Conservation (phyloP, 225 moss, liverwort and hornwort species). For the Pseudoscleropodium purum region DNA sequence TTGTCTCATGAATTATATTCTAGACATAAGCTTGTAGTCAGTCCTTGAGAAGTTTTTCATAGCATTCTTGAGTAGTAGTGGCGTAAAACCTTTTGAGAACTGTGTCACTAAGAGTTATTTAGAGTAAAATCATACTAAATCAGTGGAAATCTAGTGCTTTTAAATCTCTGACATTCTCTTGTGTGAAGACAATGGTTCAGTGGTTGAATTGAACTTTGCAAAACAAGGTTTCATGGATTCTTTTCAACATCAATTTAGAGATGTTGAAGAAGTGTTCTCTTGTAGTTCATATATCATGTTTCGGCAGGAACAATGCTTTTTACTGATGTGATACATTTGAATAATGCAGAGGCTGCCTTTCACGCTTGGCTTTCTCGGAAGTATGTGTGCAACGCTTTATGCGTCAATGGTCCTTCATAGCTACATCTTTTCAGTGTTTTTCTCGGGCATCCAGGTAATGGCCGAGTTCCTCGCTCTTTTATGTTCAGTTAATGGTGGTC, state of each 20-base stretch:
- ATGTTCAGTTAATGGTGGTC: background rate
- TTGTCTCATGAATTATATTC: background rate
- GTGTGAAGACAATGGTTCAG: background rate
- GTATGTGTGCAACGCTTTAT: conserved; percentile 86
- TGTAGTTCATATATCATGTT: background rate
- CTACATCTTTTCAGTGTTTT: conserved; percentile 76
- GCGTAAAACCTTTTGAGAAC: background rate
- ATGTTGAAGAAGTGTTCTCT: background rate
- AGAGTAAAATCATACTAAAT: background rate
- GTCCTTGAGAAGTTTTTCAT: background rate
- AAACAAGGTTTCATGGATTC: background rate
- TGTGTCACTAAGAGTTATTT: background rate
- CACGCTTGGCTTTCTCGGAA: conserved; percentile 69
- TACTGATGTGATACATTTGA: background rate
- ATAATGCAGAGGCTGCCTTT: conserved; percentile 78
- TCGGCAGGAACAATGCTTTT: background rate
- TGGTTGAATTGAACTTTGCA: background rate
- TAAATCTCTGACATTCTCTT: background rate
- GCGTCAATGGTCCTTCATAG: conserved; percentile 86
- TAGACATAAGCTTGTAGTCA: background rate
- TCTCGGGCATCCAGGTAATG: conserved; percentile 72
- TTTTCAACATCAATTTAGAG: background rate
- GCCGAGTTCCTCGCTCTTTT: background rate
- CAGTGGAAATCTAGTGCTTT: background rate
- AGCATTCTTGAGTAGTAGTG: background rate